Evolutionary conservation across 2,329 filamentous ascomycete genomes (phyloP).

Genomic region (Coniella vitis): DNA sequence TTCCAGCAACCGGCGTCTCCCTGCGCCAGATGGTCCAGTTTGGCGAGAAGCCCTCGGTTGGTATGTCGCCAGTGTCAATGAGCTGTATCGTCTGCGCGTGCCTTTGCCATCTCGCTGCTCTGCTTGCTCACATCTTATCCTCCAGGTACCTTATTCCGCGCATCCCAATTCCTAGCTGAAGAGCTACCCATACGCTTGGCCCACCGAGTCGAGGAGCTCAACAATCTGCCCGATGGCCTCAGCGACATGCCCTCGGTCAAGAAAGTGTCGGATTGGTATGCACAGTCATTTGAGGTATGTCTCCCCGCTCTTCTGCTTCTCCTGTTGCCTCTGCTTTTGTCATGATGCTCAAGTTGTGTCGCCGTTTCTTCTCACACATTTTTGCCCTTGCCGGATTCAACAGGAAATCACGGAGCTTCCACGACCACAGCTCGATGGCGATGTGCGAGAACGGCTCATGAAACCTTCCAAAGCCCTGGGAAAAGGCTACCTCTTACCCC

Average conservation of each 20-base stretch:
- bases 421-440: constrained; percentile 66
- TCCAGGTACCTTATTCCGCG: constrained; percentile 87
- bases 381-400: constrained; percentile 2
- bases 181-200: constrained; percentile 95
- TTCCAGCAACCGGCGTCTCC: constrained; percentile 92
- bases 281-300: constrained; percentile 94
- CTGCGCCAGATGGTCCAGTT: constrained; percentile 99
- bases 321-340: background rate
- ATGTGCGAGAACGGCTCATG: constrained; percentile 74
- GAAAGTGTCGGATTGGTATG: constrained; percentile 96
- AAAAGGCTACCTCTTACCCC: constrained; percentile 64
- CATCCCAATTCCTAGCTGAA: constrained; percentile 96
- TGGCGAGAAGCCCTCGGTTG: constrained; percentile 84
- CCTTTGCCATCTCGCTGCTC: constrained; percentile 1
- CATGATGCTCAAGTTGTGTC: no score
- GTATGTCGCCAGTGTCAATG: constrained; percentile 40
- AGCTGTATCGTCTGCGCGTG: constrained; percentile 4
- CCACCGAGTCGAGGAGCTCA: constrained; percentile 91
- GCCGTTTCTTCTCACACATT: no score
- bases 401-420: constrained; percentile 88
- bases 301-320: background rate
- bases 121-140: constrained; percentile 6
- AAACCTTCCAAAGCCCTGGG: constrained; percentile 52
- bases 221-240: constrained; percentile 86
- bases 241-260: constrained; percentile 97